Evolutionary conservation across 1,139 yeast genomes (phyloP), one percentile per base, ranked within the genome.

Genomic region (Protomyces inundatus): DNA sequence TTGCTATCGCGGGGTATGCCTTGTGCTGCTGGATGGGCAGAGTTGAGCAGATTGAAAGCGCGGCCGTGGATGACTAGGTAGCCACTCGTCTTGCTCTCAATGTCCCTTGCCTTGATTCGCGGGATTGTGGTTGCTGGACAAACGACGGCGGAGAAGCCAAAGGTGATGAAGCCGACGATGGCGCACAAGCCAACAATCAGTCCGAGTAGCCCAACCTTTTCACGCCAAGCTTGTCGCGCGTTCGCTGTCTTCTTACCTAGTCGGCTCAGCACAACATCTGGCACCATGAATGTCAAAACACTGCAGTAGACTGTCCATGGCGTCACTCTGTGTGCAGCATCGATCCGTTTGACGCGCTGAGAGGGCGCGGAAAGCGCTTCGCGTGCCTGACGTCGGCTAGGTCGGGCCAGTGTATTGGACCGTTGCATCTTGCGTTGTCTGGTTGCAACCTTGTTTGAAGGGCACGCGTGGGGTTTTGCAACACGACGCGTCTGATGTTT

Each of bases 1-100:
- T 88, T 88, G 10, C 90, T 71, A 48, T 86, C 87, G 0, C 81
- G 80, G 1, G 81, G 78, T 59, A 90, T 82, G 46, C 97, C 23
- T 23, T 23, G 23, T 23, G 23, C 23, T 23, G 23, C 23, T 23
- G 23, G 23, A 23, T 23, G 23, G 23, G 23, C 23, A 1, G 23
- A 23, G 23, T 23, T 23, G 23, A 23, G 23, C 23, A 23, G 23
- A 23, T 23, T 23, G 23, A 23, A 23, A 23, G 23, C 23, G 23
- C 23, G 23, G 23, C 23, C 23, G 2, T 23, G 23, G 23, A 23
- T 23, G 23, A 23, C 23, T 23, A 23, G 23, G 23, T 23, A 23
- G 23, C 23, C 23, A 23, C 23, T 23, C 23, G 23, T 23, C 23
- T 23, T 23, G 23, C 97, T 1, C 87, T 85, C 12, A 90, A 96